phyloP scores from a whole-genome alignment of 345 rosid species.

The Pistacia vera region DNA sequence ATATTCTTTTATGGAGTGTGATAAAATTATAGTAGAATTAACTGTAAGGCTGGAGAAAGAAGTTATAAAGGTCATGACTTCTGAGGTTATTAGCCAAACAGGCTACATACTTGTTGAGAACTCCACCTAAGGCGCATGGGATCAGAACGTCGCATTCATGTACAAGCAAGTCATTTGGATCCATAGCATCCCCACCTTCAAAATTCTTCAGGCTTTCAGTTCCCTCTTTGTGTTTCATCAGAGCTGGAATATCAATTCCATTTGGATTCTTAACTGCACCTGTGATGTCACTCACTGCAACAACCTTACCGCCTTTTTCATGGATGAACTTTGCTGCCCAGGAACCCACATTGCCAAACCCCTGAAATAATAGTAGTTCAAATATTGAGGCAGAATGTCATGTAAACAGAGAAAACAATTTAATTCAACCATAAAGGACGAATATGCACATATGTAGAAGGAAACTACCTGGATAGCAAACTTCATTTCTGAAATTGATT shows the following conservation, averaged over 20 bases:
- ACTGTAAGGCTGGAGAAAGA: not conserved
- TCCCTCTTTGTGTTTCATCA: conserved; percentile 36
- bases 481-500: conserved; percentile 31
- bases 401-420: not conserved
- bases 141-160: conserved; percentile 46
- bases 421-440: not conserved
- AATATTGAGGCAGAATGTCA: not conserved
- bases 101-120: conserved; percentile 31
- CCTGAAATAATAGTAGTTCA: conserved; percentile 37
- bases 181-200: conserved; percentile 32
- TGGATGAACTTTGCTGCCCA: conserved; percentile 86
- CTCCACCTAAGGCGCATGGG: conserved; percentile 47
- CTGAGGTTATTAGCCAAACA: not conserved
- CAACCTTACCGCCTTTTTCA: conserved; percentile 86
- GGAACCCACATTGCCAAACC: conserved; percentile 94
- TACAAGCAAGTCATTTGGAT: conserved; percentile 30
- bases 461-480: conserved; percentile 41
- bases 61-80: not conserved
- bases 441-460: not conserved
- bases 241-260: conserved; percentile 68
- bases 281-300: conserved; percentile 46
- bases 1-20: too few relatives aligned
- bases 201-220: conserved; percentile 32
- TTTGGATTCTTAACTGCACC: conserved; percentile 48
- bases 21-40: not conserved